phyloP scores from a whole-genome alignment of 1,139 yeast genomes.

The Saccharomyces hybrid region DNA sequence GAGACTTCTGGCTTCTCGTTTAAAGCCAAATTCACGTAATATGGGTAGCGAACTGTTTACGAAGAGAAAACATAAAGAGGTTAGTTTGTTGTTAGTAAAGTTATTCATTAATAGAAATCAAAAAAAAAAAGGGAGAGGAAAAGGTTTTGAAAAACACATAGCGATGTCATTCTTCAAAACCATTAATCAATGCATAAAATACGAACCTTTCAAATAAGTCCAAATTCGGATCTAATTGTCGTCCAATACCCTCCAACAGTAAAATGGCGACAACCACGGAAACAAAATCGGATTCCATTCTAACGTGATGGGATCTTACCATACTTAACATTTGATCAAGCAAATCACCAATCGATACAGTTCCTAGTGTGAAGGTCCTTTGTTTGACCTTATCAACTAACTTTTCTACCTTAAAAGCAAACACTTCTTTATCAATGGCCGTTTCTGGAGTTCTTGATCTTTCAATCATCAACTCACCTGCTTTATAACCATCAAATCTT shows the following conservation, averaged over 20 bases:
- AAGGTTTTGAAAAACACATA: not conserved
- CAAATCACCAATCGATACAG: conserved; percentile 85
- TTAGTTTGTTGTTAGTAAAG: not conserved
- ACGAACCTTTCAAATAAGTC: conserved; percentile 93
- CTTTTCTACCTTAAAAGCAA: conserved; percentile 79
- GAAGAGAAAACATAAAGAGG: conserved; percentile 28
- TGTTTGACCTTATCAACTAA: conserved; percentile 74
- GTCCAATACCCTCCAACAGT: conserved; percentile 86
- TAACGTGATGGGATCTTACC: conserved; percentile 90
- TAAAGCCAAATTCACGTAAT: conserved; percentile 67
- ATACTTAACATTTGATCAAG: conserved; percentile 77
- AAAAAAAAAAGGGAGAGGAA: conserved; percentile 2
- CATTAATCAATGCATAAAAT: conserved; percentile 40
- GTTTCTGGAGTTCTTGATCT: conserved; percentile 92
- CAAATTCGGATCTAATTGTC: conserved; percentile 85
- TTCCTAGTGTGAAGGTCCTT: conserved; percentile 87
- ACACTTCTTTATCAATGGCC: conserved; percentile 72
- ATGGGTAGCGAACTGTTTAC: conserved; percentile 71
- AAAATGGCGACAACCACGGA: conserved; percentile 89
- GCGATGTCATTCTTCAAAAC: not conserved
- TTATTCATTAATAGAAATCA: conserved; percentile 6
- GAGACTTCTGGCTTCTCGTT: conserved; percentile 53
- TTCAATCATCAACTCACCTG: conserved; percentile 93
- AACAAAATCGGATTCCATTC: conserved; percentile 96
- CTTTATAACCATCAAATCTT: conserved; percentile 85